phyloP scores from a whole-genome alignment of 139 green algal genomes.

The Chlorella sp. region DNA sequence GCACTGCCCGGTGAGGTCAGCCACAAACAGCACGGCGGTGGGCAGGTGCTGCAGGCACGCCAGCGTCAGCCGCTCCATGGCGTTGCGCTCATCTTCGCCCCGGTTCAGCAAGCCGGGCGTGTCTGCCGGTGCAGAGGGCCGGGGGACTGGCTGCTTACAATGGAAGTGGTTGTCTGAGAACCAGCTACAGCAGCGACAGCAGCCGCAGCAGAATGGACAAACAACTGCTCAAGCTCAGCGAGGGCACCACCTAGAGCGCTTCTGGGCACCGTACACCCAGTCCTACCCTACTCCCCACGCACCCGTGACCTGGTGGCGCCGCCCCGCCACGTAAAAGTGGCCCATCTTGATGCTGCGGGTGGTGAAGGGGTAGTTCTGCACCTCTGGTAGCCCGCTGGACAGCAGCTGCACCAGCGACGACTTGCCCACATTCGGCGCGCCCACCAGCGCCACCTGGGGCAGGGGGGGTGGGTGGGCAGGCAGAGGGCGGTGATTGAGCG shows the following conservation, averaged over 20 bases:
- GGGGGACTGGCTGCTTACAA: no score
- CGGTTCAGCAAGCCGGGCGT: constrained; percentile 92
- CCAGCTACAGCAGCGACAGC: no score
- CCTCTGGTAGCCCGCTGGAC: constrained; percentile 81
- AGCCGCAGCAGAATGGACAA: background rate
- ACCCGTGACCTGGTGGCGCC: constrained; percentile 79
- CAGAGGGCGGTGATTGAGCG: background rate
- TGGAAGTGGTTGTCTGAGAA: no score
- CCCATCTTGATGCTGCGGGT: constrained; percentile 97
- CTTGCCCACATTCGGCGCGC: constrained; percentile 97
- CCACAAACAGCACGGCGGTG: constrained; percentile 88
- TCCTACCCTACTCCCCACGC: background rate
- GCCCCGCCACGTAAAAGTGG: constrained; percentile 91
- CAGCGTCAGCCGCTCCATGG: constrained; percentile 95
- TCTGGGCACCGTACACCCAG: no score
- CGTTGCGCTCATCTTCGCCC: constrained; percentile 86
- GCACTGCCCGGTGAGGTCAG: constrained; percentile 92
- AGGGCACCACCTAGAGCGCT: background rate
- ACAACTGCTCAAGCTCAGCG: background rate
- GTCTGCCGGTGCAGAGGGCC: constrained; percentile 60
- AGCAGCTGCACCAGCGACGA: constrained; percentile 89
- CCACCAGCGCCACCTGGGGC: constrained; percentile 75
- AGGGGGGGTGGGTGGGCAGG: background rate
- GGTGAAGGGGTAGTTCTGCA: constrained; percentile 99
- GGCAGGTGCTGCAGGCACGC: constrained; percentile 89